phyloP scores from a whole-genome alignment of 768 basidiomycete genomes.

The Phanerodontia chrysosporium region DNA sequence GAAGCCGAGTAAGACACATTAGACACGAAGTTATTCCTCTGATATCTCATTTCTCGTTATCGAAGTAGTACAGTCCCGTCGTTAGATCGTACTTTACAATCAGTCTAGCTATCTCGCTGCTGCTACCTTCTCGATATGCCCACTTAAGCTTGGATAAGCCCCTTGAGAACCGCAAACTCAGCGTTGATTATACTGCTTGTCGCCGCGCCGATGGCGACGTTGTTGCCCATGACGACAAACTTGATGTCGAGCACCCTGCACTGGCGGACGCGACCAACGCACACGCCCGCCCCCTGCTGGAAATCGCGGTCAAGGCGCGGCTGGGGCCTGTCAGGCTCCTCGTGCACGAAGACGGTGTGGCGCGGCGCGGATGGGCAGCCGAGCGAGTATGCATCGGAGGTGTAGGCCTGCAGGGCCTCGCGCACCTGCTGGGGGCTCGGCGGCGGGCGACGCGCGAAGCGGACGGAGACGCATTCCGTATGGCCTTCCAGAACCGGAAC shows the following conservation, averaged over 20 bases:
- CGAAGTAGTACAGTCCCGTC: not conserved
- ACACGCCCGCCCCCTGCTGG: constrained; percentile 88
- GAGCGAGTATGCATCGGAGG: constrained; percentile 68
- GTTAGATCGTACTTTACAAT: constrained; percentile 12
- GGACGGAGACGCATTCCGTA: constrained; percentile 83
- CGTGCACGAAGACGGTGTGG: constrained; percentile 86
- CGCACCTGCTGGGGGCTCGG: constrained; percentile 86
- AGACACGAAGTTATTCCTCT: not conserved
- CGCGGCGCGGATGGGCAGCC: constrained; percentile 83
- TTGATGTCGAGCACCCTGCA: constrained; percentile 94
- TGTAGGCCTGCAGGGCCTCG: constrained; percentile 71
- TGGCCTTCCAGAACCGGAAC: constrained; percentile 97
- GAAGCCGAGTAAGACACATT: too few relatives aligned
- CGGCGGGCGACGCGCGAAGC: constrained; percentile 74
- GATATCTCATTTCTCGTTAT: not conserved
- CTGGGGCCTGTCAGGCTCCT: constrained; percentile 89
- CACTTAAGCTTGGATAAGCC: constrained; percentile 31
- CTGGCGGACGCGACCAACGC: constrained; percentile 85
- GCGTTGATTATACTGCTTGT: constrained; percentile 98
- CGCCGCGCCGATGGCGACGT: constrained; percentile 93
- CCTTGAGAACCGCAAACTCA: constrained; percentile 85
- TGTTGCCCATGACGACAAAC: constrained; percentile 89
- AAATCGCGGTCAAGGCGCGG: constrained; percentile 88
- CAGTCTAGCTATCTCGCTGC: not conserved
- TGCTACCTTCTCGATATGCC: not conserved